Evolutionary conservation across 345 rosid genomes (phyloP).

Genomic region (Syzygium jambos): DNA sequence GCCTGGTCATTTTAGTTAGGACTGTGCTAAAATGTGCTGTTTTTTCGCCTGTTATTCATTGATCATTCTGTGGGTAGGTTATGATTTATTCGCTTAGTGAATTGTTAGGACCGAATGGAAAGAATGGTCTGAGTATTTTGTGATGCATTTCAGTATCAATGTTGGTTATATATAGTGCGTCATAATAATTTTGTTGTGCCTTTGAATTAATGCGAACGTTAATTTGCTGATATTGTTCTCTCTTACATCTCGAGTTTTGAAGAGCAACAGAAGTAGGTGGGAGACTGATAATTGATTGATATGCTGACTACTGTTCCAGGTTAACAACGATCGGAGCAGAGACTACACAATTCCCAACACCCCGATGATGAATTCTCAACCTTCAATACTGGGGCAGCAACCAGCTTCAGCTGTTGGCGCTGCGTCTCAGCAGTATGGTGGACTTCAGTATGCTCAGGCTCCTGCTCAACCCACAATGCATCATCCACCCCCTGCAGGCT

Average conservation of each 20-base stretch:
- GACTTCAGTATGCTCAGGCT: conserved; percentile 25
- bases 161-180: not conserved
- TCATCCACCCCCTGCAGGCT: conserved; percentile 50
- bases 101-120: not conserved
- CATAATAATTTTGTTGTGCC: not conserved
- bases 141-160: not conserved
- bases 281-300: not conserved
- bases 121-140: not conserved
- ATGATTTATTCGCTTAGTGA: not conserved
- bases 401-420: conserved; percentile 32
- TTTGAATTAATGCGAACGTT: not conserved
- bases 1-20: not conserved
- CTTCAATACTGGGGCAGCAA: conserved; percentile 68
- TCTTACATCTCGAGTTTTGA: not conserved
- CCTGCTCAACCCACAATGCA: conserved; percentile 34
- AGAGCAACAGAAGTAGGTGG: not conserved
- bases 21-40: not conserved
- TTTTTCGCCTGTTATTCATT: not conserved
- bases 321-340: conserved; percentile 87
- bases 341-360: conserved; percentile 72
- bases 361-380: conserved; percentile 36
- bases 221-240: not conserved
- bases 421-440: conserved; percentile 34
- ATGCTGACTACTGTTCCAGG: conserved; percentile 29
- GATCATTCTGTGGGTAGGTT: not conserved